phyloP scores from a whole-genome alignment of 1,284 basidiomycete species.

The Ganoderma resinaceum region DNA sequence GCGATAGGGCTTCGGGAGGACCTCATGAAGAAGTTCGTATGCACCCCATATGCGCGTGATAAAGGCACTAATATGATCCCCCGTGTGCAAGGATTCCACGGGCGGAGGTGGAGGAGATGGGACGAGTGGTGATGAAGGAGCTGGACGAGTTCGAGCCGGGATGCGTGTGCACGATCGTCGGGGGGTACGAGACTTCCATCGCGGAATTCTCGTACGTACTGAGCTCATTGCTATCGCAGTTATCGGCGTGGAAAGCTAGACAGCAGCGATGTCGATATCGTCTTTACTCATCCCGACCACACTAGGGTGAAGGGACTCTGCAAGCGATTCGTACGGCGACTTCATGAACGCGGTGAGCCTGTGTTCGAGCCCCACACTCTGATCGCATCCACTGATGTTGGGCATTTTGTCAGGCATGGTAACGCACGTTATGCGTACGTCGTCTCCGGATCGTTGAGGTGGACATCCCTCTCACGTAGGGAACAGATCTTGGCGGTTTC shows the following conservation, averaged over 20 bases:
- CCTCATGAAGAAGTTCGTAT: constrained; percentile 46
- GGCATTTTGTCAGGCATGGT: constrained; percentile 54
- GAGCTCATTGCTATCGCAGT: constrained; percentile 43
- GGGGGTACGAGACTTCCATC: constrained; percentile 58
- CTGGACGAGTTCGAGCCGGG: constrained; percentile 63
- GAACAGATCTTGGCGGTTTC: constrained; percentile 61
- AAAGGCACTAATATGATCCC: not conserved
- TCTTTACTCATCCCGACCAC: constrained; percentile 71
- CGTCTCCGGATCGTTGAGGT: not conserved
- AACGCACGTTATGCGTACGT: constrained; percentile 73
- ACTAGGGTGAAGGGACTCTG: constrained; percentile 56
- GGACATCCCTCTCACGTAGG: not conserved
- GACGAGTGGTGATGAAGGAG: constrained; percentile 60
- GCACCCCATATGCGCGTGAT: not conserved
- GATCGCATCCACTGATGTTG: not conserved
- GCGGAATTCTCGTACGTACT: not conserved
- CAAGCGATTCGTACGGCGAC: constrained; percentile 31
- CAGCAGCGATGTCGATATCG: constrained; percentile 82
- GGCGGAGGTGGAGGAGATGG: constrained; percentile 73
- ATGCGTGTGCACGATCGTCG: constrained; percentile 70
- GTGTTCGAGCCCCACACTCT: not conserved
- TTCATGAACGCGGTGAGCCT: constrained; percentile 55
- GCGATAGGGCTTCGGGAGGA: constrained; percentile 61
- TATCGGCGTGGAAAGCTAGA: constrained; percentile 77
- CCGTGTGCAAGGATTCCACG: constrained; percentile 59